These are phyloP conservation scores for Leishmania arabica DNA, from an alignment of 208 protist genomes.

Conservation along the genomic window DNA sequence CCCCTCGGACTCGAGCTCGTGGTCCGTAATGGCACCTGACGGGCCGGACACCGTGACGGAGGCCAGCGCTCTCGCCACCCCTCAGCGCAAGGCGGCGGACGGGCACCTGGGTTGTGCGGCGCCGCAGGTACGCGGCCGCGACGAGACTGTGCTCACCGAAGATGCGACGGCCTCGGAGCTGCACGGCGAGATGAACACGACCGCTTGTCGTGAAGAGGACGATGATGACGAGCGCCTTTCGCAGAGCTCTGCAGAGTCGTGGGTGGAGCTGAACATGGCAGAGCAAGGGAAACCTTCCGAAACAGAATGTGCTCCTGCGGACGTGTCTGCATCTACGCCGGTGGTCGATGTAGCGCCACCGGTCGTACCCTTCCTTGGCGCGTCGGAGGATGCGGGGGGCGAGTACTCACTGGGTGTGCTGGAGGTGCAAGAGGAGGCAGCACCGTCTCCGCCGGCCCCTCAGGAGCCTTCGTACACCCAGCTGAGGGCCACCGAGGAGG, in stretches of 20 bases:
- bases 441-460: neutral
- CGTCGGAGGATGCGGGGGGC: neutral
- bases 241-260: conserved; percentile 19
- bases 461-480: neutral
- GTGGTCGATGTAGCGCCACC: neutral
- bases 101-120: neutral
- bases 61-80: neutral
- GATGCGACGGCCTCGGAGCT: neutral
- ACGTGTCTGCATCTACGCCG: neutral
- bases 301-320: neutral
- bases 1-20: conserved; percentile 16
- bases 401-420: neutral
- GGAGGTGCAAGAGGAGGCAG: neutral
- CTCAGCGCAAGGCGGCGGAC: neutral
- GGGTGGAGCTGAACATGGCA: conserved; percentile 24
- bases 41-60: neutral
- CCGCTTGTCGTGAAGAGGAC: neutral
- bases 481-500: neutral
- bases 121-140: neutral
- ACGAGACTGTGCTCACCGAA: neutral
- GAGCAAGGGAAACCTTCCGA: neutral
- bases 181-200: neutral
- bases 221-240: conserved; percentile 1
- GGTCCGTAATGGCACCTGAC: conserved; percentile 9
- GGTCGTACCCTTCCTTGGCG: neutral